phyloP scores from a whole-genome alignment of 129 eudicot species.

The Ambrosia trifida region DNA sequence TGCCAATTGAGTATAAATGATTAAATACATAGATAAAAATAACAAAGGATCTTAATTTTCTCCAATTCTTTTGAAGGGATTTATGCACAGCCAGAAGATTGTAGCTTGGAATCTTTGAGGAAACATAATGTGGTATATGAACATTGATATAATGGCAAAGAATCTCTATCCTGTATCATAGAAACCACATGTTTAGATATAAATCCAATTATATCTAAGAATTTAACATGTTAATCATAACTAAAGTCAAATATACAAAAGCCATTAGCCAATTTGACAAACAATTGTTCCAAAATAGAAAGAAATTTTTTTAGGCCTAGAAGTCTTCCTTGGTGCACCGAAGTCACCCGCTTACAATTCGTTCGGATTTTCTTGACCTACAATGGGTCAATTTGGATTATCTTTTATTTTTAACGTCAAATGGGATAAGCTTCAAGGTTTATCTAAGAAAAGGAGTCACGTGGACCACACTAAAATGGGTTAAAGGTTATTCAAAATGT shows the following conservation, averaged over 20 bases:
- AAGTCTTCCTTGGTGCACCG: background rate
- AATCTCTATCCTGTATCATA: slow-evolving; percentile 74
- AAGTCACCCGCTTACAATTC: background rate
- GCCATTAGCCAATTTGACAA: slow-evolving; percentile 2
- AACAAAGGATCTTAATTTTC: slow-evolving; percentile 56
- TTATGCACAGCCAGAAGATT: slow-evolving; percentile 82
- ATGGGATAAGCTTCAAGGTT: too few species aligned
- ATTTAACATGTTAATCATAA: background rate
- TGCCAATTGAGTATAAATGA: background rate
- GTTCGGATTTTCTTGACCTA: background rate
- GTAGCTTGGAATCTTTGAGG: slow-evolving; percentile 86
- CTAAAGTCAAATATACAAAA: background rate
- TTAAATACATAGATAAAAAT: background rate
- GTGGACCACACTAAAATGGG: background rate
- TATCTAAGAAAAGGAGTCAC: background rate
- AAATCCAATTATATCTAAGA: background rate
- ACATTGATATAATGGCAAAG: slow-evolving; percentile 92
- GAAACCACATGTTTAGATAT: slow-evolving; percentile 8
- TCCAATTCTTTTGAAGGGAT: slow-evolving; percentile 92
- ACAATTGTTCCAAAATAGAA: background rate
- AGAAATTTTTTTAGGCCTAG: background rate
- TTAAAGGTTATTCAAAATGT: background rate
- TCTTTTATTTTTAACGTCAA: too few species aligned
- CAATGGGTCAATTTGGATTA: background rate
- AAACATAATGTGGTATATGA: slow-evolving; percentile 90